Evolutionary conservation across 2,329 filamentous ascomycete genomes (phyloP).

Genomic region (Fusarium ambrosium): DNA sequence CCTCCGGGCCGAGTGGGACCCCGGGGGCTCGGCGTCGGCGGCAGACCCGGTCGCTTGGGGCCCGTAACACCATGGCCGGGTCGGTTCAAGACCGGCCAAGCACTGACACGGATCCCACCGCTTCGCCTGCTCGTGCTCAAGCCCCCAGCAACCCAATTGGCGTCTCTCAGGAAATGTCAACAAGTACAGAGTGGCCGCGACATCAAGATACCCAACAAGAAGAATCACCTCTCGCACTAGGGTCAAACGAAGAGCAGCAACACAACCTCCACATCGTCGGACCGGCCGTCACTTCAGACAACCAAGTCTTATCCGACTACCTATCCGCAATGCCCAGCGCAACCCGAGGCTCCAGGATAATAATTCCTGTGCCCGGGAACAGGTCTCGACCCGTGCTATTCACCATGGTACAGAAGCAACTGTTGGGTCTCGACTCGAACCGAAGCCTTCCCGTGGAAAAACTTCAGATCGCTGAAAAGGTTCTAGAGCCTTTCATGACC

Average conservation of each 20-base stretch:
- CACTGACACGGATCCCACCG: too few relatives aligned
- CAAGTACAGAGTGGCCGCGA: constrained; percentile 4
- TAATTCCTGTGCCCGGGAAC: constrained; percentile 49
- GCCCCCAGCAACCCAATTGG: not conserved
- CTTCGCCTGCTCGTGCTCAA: too few relatives aligned
- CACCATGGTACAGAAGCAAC: constrained; percentile 61
- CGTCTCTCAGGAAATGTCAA: not conserved
- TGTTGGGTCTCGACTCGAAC: constrained; percentile 57
- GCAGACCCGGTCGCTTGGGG: constrained; percentile 9
- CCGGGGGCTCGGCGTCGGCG: constrained; percentile 33
- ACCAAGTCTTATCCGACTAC: constrained; percentile 71
- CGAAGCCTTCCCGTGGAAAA: constrained; percentile 59
- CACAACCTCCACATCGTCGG: constrained; percentile 69
- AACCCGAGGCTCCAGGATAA: constrained; percentile 47
- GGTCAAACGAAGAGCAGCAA: constrained; percentile 54
- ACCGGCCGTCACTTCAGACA: constrained; percentile 70
- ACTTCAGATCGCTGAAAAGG: constrained; percentile 69
- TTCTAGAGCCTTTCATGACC: constrained; percentile 67
- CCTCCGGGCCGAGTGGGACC: constrained; percentile 46
- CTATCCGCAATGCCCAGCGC: constrained; percentile 56
- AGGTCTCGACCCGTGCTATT: constrained; percentile 59
- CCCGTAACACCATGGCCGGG: not conserved
- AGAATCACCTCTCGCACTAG: constrained; percentile 48
- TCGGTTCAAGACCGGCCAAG: too few relatives aligned
- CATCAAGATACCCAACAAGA: constrained; percentile 23